Base-by-base conservation (phyloP, 208 protist species). In the Porcisia hertigi region DNA sequence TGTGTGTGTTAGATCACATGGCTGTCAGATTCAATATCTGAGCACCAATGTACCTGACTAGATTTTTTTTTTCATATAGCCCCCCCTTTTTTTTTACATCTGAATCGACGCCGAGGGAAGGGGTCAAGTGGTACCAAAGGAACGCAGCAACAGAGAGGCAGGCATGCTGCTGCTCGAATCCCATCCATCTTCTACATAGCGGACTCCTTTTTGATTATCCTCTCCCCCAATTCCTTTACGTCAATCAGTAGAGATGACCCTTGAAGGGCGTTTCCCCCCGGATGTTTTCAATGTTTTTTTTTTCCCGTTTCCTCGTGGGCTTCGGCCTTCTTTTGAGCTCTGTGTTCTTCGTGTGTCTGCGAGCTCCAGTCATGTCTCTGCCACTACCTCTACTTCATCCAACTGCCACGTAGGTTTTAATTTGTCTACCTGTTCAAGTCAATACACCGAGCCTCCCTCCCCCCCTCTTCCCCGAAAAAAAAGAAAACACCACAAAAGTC, bases 1-100 rank as follows among this genome's bases (percentile, higher is more conserved):
- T 9, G 7, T 5, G 47, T 52, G 47, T 52, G 47, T 52, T 52
- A 5, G 8, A 62, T 11, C 20, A 62, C 6, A 62, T 6, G 43
- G n/a, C 25, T 23, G 45, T 45, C 14, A 16, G 64, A 30, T 55
- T 18, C 14, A 11, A n/a, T n/a, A 34, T 43, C 47, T 45, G 47
- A 58, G 66, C 25, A 53, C 14, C n/a, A 62, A 11, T 58, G 66
- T 60, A 76, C 45, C 16, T 47, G 25, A 53, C 34, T 58, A 69
- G 59, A 69, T 69, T 41, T 25, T 34, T 59, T 69, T 47, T 47
- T 34, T 39, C 55, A 11, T 25, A 20, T 59, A 58, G n/a, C 45
- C 18, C 16, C 55, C 12, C 1, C 14, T 43, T 64, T 25, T 36
- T 25, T 64, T 30, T 14, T 12, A 65, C 12, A 65, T 30, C 25